These are phyloP conservation scores for Candida schatavii DNA, from an alignment of 805 yeast genomes.

Conservation along the genomic window DNA sequence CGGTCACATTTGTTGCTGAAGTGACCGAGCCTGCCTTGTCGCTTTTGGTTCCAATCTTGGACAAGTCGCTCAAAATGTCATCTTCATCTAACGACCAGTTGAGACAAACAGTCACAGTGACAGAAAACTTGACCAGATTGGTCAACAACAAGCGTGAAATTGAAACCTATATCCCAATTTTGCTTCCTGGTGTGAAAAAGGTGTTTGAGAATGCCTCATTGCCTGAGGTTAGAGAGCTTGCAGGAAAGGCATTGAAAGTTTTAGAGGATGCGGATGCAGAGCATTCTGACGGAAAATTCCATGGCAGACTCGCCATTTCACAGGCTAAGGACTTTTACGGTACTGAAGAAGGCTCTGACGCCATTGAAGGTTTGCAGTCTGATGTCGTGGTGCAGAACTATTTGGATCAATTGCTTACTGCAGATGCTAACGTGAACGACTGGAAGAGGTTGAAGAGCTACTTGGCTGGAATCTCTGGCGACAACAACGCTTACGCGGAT, in stretches of 20 bases:
- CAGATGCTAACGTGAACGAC: constrained; percentile 44
- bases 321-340: constrained; percentile 48
- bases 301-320: constrained; percentile 63
- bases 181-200: constrained; percentile 88
- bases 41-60: constrained; percentile 85
- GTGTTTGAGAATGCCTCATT: constrained; percentile 87
- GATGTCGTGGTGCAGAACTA: constrained; percentile 46
- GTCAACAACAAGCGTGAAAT: constrained; percentile 93
- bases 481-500: constrained; percentile 40
- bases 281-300: constrained; percentile 67
- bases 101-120: constrained; percentile 93
- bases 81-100: constrained; percentile 93
- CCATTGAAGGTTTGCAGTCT: constrained; percentile 21
- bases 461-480: constrained; percentile 28
- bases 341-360: constrained; percentile 15
- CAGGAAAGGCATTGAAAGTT: constrained; percentile 79
- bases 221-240: constrained; percentile 95
- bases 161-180: constrained; percentile 78
- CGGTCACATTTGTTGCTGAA: constrained; percentile 97
- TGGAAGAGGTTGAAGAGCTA: constrained; percentile 53
- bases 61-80: constrained; percentile 80
- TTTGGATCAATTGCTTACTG: constrained; percentile 38
- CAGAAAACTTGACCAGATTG: constrained; percentile 91
- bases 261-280: constrained; percentile 76
- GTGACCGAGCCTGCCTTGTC: constrained; percentile 96